Percentiles rank a stretch among this genome's conserved stretches.
These are phyloP conservation scores for Diaporthe eres DNA, from an alignment of 2,329 filamentous ascomycete genomes.

Conservation along the genomic window DNA sequence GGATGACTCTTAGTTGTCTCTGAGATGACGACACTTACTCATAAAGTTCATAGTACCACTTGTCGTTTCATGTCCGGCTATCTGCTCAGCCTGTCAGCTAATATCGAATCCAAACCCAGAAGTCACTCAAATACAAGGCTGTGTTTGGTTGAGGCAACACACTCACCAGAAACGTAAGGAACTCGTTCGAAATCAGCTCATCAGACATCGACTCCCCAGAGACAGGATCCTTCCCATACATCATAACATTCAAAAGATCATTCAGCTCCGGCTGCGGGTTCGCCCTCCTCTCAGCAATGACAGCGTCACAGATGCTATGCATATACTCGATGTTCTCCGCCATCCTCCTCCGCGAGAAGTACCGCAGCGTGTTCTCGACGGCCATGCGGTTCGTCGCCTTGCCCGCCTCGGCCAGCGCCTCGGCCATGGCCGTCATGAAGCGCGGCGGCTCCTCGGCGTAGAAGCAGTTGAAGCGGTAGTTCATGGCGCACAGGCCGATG, in stretches of 20 bases:
- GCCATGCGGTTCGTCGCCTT: conserved; percentile 36
- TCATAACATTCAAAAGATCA: conserved; percentile 44
- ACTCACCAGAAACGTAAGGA: conserved; percentile 43
- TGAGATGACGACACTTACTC: background rate
- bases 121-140: background rate
- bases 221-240: conserved; percentile 42
- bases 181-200: conserved; percentile 43
- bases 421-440: conserved; percentile 41
- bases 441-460: conserved; percentile 41
- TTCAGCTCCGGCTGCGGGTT: conserved; percentile 43
- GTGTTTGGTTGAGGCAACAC: background rate
- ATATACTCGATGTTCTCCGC: conserved; percentile 41
- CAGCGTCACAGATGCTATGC: conserved; percentile 40
- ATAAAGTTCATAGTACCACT: conserved; percentile 43
- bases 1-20: too few species aligned
- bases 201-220: conserved; percentile 44
- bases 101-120: background rate
- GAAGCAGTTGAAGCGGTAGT: conserved; percentile 45
- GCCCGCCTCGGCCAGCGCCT: conserved; percentile 43
- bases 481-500: conserved; percentile 44
- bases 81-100: conserved; percentile 19
- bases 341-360: conserved; percentile 39
- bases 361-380: conserved; percentile 40
- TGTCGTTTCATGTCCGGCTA: conserved; percentile 44
- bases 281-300: conserved; percentile 42